Base-by-base conservation (phyloP, 805 yeast species). In the Nakazawaea ambrosiae region DNA sequence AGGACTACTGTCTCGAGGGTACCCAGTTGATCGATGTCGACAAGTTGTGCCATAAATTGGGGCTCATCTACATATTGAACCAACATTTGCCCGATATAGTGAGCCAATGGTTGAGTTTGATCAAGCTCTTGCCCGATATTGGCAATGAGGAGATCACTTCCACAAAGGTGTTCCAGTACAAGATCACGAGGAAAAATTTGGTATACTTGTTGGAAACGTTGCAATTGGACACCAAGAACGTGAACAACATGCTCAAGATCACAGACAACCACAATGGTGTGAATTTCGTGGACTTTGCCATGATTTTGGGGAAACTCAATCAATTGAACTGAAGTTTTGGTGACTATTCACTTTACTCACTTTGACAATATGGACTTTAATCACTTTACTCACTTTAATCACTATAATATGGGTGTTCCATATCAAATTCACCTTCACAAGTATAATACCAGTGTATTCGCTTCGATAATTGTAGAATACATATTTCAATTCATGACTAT, bases 251-350 rank as follows among this genome's bases (percentile, higher is more conserved):
- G 28, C 20, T 34, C 27, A 27, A 20, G 20, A 18, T 30, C 9
- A 14, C 24, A 9, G 11, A 12, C 8, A 16, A 18, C 17, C 22
- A 62, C 20, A 50, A 51, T 1, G 50, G 47, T 22, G 44, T 73
- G 16, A 58, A 57, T 4, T 69, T 67, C 40, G 46, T 60, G 27
- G 78, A 74, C 45, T 68, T 73, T 47, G 75, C 69, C 5, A 55
- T 61, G 38, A 50, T 70, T 9, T 43, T 74, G 40, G 80, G 78
- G 1, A 66, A 68, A 42, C 41, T 72, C 20, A 19, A 15, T n/a
- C 30, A 18, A 28, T 50, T 57, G n/a, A n/a, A n/a, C n/a, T n/a
- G n/a, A n/a, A n/a, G n/a, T n/a, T n/a, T n/a, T n/a, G n/a, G n/a
- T n/a, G n/a, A n/a, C n/a, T n/a, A n/a, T n/a, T n/a, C n/a, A n/a